These are phyloP conservation scores for Fusarium sp. DNA, from an alignment of 2,329 filamentous ascomycete genomes.

Conservation along the genomic window DNA sequence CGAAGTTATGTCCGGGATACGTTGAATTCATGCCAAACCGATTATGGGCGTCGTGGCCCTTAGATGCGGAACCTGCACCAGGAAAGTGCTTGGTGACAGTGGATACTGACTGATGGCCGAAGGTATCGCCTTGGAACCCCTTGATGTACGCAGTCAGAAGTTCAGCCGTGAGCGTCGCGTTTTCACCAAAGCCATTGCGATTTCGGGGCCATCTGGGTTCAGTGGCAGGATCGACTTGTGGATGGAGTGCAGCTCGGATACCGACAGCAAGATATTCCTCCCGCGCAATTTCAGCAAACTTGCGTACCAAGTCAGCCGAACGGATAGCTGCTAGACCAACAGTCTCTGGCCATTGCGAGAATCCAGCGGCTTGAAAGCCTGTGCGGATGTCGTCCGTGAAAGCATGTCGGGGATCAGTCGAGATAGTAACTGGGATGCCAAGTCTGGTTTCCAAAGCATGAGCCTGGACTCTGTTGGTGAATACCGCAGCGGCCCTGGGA, in stretches of 20 bases:
- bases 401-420: conserved; percentile 61
- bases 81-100: conserved; percentile 68
- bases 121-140: conserved; percentile 59
- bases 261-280: conserved; percentile 60
- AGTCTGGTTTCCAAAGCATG: conserved; percentile 60
- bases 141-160: conserved; percentile 59
- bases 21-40: conserved; percentile 63
- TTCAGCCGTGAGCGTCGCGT: conserved; percentile 56
- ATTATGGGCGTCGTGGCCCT: conserved; percentile 66
- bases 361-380: conserved; percentile 57
- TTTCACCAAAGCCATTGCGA: conserved; percentile 61
- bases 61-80: conserved; percentile 62
- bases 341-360: conserved; percentile 65
- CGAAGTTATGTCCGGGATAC: conserved; percentile 64
- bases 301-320: conserved; percentile 56
- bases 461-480: conserved; percentile 58
- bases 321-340: conserved; percentile 63
- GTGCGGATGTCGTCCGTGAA: conserved; percentile 60
- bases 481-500: conserved; percentile 53
- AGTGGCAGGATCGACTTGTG: conserved; percentile 63
- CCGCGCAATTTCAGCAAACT: conserved; percentile 62
- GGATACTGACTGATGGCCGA: conserved; percentile 58
- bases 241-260: conserved; percentile 61
- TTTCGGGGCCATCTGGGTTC: conserved; percentile 65
- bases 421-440: conserved; percentile 62